Percentiles rank a stretch among this genome's conserved stretches.
phyloP scores from a whole-genome alignment of 192 early-diverging fungal genomes.

The Rhizophagus sp. region DNA sequence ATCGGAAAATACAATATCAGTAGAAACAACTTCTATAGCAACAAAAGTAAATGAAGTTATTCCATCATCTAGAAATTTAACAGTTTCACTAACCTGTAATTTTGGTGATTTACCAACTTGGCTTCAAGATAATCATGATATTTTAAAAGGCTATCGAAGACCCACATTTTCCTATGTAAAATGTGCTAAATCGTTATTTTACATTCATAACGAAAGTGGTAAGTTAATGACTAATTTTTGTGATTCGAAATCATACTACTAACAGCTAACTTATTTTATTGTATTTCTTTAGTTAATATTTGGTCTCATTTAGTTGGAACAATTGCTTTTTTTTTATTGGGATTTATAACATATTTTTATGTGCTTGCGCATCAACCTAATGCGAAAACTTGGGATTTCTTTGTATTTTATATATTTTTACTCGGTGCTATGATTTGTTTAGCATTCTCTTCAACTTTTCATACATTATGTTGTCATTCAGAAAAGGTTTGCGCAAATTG shows the following conservation, averaged over 20 bases:
- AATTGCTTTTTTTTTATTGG: conserved; percentile 53
- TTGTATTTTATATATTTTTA: conserved; percentile 76
- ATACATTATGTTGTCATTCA: conserved; percentile 86
- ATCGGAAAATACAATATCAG: neutral
- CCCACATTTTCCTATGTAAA: conserved; percentile 28
- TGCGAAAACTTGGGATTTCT: conserved; percentile 61
- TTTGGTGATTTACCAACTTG: conserved; percentile 29
- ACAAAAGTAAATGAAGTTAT: neutral
- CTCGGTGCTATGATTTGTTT: conserved; percentile 74
- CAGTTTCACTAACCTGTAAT: neutral
- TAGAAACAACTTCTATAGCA: neutral
- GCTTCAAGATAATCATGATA: conserved; percentile 30
- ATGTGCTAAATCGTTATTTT: conserved; percentile 28
- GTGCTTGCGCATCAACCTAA: conserved; percentile 44
- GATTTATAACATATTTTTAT: conserved; percentile 48
- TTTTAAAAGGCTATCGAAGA: conserved; percentile 23
- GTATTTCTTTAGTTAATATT: conserved; percentile 66
- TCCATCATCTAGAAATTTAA: neutral
- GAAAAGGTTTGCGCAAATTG: conserved; percentile 63
- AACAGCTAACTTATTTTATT: neutral
- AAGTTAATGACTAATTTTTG: neutral
- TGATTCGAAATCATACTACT: neutral
- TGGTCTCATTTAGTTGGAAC: conserved; percentile 84
- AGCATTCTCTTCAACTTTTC: conserved; percentile 76
- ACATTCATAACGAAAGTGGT: conserved; percentile 32